Conservation (phyloP, 1,284 basidiomycete genomes). For the Microbotryomycetes sp. region DNA sequence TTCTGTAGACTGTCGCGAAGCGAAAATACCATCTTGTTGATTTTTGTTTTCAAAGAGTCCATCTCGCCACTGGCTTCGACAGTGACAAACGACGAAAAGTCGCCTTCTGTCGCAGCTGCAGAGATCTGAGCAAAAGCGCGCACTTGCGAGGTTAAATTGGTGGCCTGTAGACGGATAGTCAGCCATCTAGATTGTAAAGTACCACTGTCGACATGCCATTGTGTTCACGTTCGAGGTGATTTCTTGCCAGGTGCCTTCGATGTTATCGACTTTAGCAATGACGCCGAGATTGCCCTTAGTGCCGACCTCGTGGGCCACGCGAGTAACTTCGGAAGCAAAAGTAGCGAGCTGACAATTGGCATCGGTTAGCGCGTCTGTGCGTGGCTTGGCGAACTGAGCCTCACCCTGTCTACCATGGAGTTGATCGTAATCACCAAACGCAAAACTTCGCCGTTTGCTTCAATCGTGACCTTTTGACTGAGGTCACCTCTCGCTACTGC, state of each 20-base stretch:
- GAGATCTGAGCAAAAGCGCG: conserved; percentile 98
- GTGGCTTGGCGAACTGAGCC: conserved; percentile 19
- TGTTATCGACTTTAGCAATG: conserved; percentile 92
- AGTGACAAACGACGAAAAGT: conserved; percentile 98
- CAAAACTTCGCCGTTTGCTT: conserved; percentile 91
- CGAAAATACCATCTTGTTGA: conserved; percentile 99
- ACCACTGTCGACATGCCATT: conserved; percentile 54
- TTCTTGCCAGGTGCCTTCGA: conserved; percentile 97
- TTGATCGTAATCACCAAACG: conserved; percentile 68
- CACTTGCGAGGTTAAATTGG: conserved; percentile 88
- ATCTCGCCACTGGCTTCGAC: conserved; percentile 98
- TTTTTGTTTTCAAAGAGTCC: conserved; percentile 99
- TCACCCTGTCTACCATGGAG: conserved; percentile 35
- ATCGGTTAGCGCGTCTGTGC: background rate
- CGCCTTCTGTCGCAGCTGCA: conserved; percentile 96
- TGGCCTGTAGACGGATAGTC: background rate
- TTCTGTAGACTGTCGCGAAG: conserved; percentile 95
- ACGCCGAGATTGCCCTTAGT: conserved; percentile 95
- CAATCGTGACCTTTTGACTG: conserved; percentile 85
- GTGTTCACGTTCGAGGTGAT: conserved; percentile 93
- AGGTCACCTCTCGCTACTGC: conserved; percentile 91
- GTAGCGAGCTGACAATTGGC: conserved; percentile 30
- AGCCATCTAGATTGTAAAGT: background rate
- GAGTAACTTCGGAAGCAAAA: conserved; percentile 53
- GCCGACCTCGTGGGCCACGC: conserved; percentile 79